Conservation (phyloP, 2,329 filamentous ascomycete genomes). For the Fusarium guadeloupense region DNA sequence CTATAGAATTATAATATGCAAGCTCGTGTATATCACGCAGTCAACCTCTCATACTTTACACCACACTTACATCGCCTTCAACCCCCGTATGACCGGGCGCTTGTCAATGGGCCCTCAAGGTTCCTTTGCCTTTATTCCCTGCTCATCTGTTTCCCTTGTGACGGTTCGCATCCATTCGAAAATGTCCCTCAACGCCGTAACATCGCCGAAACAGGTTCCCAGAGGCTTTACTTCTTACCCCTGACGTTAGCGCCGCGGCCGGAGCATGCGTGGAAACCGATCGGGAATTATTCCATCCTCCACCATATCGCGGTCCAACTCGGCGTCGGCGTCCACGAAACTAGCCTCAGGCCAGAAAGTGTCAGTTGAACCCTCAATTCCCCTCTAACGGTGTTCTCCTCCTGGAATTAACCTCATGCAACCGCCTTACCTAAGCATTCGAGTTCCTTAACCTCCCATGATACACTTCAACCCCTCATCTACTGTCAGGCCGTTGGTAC, state of each 20-base stretch:
- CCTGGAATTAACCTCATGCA: too few species aligned
- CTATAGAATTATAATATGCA: too few species aligned
- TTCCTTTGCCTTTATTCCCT: constrained; percentile 14
- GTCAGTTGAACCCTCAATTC: background rate
- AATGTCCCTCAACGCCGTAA: constrained; percentile 23
- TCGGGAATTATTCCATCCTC: constrained; percentile 10
- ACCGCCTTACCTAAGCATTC: too few species aligned
- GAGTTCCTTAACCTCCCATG: background rate
- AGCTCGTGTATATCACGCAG: too few species aligned
- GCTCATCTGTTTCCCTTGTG: background rate
- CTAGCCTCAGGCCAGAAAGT: background rate
- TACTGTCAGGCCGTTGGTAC: background rate
- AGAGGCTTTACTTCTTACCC: constrained; percentile 6
- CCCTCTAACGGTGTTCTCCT: too few species aligned
- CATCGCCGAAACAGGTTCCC: constrained; percentile 18
- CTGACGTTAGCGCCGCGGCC: constrained; percentile 12
- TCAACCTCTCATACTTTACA: background rate
- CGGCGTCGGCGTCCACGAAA: constrained; percentile 1
- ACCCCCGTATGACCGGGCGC: constrained; percentile 1
- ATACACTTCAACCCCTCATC: background rate
- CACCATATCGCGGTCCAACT: background rate
- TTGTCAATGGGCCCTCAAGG: constrained; percentile 21
- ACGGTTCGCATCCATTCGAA: background rate
- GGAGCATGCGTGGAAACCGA: constrained; percentile 14
- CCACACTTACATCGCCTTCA: background rate